Base-by-base conservation (phyloP, 1,139 yeast genomes). In the Magnusiomyces ingens region DNA sequence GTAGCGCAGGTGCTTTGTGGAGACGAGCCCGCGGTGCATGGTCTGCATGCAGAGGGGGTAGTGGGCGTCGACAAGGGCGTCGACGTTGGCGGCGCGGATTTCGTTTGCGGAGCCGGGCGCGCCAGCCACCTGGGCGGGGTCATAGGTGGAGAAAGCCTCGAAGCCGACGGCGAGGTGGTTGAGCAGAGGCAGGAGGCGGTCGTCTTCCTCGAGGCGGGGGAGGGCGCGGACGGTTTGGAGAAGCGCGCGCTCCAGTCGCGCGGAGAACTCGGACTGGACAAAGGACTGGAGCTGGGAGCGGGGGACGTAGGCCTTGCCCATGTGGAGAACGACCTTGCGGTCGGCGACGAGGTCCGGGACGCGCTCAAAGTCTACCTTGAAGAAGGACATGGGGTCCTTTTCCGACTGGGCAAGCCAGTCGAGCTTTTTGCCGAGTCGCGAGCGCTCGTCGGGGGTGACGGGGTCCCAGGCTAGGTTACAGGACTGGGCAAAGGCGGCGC, bases 181-280 rank as follows among this genome's bases (percentile, higher is more conserved):
- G 57, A 93, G 74, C 32, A 94, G 80, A 0, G 98, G 98, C 48
- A 89, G 72, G 49, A 93, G 70, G 56, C 99, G 76, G 66, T 90
- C 95, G 65, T 91, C 97, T 71, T 93, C 98, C 64, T 90, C 96
- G 53, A 93, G 73, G 18, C 94, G 76, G 2, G 97, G 95, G 52
- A 91, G 72, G 22, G 86, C 78, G 62, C 85, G 86, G 62, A 89
- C 85, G 0, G 98, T 88, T 55, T 76, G 73, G 21, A 82, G 70
- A 57, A 93, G 73, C 41, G 82, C 80, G 10, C 71, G 67, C 3
- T 69, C 67, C 50, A 94, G 74, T 52, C 73, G 72, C 15, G 75
- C 75, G 51, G 80, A 74, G 65, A 84, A 91, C 66, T 89, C 96
- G 45, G 84, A 74, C 2, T 74, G 63, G 46, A 93, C 72, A 52